Evolutionary conservation across 768 basidiomycete genomes (phyloP).

Genomic region (Trametes cinnabarina): DNA sequence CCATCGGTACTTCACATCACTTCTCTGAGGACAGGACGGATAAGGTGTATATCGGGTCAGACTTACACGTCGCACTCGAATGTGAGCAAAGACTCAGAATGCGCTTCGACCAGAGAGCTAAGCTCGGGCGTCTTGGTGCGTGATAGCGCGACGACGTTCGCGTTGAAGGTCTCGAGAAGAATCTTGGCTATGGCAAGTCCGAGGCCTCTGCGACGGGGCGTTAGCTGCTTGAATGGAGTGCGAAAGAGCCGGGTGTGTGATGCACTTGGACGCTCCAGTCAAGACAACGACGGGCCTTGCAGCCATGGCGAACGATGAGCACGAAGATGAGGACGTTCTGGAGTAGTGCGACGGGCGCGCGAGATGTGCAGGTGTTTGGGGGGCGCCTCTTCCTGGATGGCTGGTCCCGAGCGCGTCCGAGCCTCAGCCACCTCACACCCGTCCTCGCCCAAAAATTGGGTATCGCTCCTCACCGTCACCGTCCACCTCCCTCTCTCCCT

Average conservation of each 20-base stretch:
- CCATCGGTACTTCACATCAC: conserved; percentile 52
- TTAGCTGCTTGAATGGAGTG: conserved; percentile 14
- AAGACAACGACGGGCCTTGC: conserved; percentile 64
- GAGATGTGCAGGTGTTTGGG: conserved; percentile 14
- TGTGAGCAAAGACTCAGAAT: conserved; percentile 45
- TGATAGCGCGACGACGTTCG: conserved; percentile 74
- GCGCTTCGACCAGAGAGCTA: conserved; percentile 40
- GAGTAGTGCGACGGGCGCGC: conserved; percentile 6
- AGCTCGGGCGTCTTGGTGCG: conserved; percentile 70
- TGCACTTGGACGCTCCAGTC: conserved; percentile 82
- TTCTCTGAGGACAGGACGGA: conserved; percentile 1
- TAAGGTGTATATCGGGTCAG: neutral
- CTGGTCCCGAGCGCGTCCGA: conserved; percentile 24
- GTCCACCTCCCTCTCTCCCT: conserved; percentile 25
- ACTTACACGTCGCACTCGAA: conserved; percentile 79
- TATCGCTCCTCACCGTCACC: conserved; percentile 17
- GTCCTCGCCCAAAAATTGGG: conserved; percentile 20
- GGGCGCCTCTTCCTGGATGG: conserved; percentile 12
- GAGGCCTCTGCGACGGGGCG: conserved; percentile 47
- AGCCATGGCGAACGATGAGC: conserved; percentile 21
- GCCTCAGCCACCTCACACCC: conserved; percentile 21
- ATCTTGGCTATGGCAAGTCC: conserved; percentile 76
- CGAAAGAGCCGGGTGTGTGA: conserved; percentile 5
- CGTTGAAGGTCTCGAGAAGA: conserved; percentile 60
- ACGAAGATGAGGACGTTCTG: too few relatives aligned